A percentile compares a stretch with the other conserved stretches of the same genome.
Evolutionary conservation across 495 filamentous ascomycete species (phyloP).

Genomic region (Penicillium antarcticum): DNA sequence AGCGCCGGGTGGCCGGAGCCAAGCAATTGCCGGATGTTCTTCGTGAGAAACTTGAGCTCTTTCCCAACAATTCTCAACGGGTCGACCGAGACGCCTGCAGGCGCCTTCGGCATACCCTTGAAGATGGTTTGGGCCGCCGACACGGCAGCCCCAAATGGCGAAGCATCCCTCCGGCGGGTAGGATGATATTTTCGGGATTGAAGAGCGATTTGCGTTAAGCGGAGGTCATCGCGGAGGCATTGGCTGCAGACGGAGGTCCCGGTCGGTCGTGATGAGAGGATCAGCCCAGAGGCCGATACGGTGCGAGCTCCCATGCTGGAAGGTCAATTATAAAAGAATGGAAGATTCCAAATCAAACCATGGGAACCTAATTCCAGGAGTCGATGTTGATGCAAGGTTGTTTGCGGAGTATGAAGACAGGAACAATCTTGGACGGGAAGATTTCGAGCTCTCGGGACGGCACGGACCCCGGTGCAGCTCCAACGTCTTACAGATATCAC

Average conservation of each 20-base stretch:
- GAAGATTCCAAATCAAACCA: conserved; percentile 6
- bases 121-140: conserved; percentile 77
- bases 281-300: conserved; percentile 37
- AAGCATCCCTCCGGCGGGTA: conserved; percentile 41
- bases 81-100: conserved; percentile 62
- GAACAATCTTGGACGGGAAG: conserved; percentile 24
- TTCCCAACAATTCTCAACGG: conserved; percentile 82
- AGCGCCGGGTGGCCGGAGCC: conserved; percentile 91
- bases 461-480: conserved; percentile 26
- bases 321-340: not conserved
- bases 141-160: conserved; percentile 65
- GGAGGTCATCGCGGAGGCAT: conserved; percentile 44
- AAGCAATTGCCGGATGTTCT: conserved; percentile 81
- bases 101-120: conserved; percentile 61
- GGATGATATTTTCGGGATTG: conserved; percentile 45
- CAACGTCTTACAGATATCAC: too few species aligned
- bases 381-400: not conserved
- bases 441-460: conserved; percentile 31
- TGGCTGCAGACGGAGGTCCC: conserved; percentile 38
- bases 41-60: conserved; percentile 90
- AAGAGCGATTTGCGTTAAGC: conserved; percentile 17
- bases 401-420: conserved; percentile 7
- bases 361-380: conserved; percentile 1
- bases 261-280: conserved; percentile 34
- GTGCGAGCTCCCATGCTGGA: conserved; percentile 44